Base-by-base conservation (phyloP, 2,329 filamentous ascomycete species). In the Penicillium freii region DNA sequence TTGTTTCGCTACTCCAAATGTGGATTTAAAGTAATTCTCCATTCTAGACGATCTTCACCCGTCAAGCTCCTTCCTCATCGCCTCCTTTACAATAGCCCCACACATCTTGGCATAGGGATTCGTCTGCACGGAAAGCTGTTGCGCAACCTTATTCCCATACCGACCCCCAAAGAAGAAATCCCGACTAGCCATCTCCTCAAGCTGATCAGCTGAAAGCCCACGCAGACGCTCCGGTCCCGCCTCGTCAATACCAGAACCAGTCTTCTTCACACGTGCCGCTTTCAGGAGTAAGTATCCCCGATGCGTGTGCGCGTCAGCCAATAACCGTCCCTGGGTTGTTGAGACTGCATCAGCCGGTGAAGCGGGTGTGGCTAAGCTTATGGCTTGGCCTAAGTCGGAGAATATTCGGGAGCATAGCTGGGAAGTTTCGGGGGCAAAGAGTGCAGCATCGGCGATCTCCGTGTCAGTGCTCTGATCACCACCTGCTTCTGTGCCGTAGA, bases 81-180 rank as follows among this genome's bases (percentile, higher is more conserved):
- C 83, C 71, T 85, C 81, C 73, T 81, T 82, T 11, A 86, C 84
- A 68, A 86, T 85, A 1, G 78, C 81, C 5, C 83, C 84, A 70
- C 83, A 86, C 74, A 86, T 80, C 72, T 84, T 85, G 33, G 83
- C 82, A 72, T 86, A 84, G 31, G 84, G 84, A 73, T 86, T 86
- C 47, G 83, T 85, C 69, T 81, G 76, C 17, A 86, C 83, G 15
- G 82, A 81, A 73, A 86, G 74, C 63, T 83, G 80, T 64, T 80
- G 77, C 43, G 82, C 83, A 25, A 82, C 75, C 56, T 81, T 78
- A 68, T 84, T 84, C 1, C 84, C 84, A 69, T 81, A 85, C 42
- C 78, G 65, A 1, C 81, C 81, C 1, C 81, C 84, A 23, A 78
- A 69, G 34, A 78, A 80, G 67, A 86, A 85, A 60, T 84, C 79